Conservation (phyloP, 2,329 filamentous ascomycete genomes). For the Alternaria ventricosa region DNA sequence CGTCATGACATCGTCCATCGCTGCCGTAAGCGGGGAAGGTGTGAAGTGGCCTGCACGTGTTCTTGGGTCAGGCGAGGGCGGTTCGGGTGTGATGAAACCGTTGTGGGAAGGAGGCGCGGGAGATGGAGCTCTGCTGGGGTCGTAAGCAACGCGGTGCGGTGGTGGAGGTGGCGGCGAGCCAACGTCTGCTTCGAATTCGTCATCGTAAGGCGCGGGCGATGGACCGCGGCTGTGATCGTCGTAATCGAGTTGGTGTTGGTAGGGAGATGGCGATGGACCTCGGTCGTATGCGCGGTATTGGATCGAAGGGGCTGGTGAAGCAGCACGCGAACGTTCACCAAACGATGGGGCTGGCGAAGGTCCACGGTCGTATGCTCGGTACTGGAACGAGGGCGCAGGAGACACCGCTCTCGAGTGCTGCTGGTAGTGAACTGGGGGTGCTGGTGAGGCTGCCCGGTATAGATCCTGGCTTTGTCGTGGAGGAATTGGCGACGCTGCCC, state of each 20-base stretch:
- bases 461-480: slow-evolving; percentile 4
- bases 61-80: slow-evolving; percentile 66
- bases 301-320: slow-evolving; percentile 44
- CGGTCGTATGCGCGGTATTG: slow-evolving; percentile 48
- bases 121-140: slow-evolving; percentile 49
- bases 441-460: slow-evolving; percentile 32
- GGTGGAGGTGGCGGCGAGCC: slow-evolving; percentile 81
- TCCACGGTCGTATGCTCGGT: slow-evolving; percentile 31
- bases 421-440: slow-evolving; percentile 33
- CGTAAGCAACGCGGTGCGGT: slow-evolving; percentile 69
- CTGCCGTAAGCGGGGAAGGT: slow-evolving; percentile 88
- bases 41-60: slow-evolving; percentile 60
- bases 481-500: slow-evolving; percentile 34
- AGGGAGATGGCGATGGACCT: slow-evolving; percentile 51
- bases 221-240: slow-evolving; percentile 25
- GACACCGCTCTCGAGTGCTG: slow-evolving; percentile 40
- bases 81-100: slow-evolving; percentile 66
- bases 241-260: slow-evolving; percentile 29
- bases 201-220: slow-evolving; percentile 43
- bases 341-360: slow-evolving; percentile 43
- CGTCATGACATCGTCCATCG: slow-evolving; percentile 98
- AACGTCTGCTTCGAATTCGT: slow-evolving; percentile 24
- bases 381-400: slow-evolving; percentile 36
- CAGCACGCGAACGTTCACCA: slow-evolving; percentile 31
- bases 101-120: slow-evolving; percentile 40